phyloP scores from a whole-genome alignment of 306 rosid species.

The Prunus salicina region DNA sequence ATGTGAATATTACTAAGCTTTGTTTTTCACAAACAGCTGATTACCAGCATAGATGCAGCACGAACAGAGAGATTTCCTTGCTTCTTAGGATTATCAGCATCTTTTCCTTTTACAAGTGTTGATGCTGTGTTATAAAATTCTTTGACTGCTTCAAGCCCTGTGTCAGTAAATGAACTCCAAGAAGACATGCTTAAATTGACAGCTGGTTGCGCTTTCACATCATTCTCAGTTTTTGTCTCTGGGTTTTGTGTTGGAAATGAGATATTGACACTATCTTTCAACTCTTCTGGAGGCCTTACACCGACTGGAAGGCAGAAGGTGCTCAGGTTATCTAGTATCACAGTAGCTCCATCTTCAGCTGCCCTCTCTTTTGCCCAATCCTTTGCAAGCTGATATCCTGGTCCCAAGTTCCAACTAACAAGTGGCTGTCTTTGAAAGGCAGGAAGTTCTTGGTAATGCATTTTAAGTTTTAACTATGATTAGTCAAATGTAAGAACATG shows the following conservation, averaged over 20 bases:
- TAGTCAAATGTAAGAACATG: conserved; percentile 10
- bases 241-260: conserved; percentile 34
- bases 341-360: conserved; percentile 40
- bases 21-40: background rate
- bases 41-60: conserved; percentile 97
- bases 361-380: conserved; percentile 83
- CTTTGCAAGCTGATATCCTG: conserved; percentile 73
- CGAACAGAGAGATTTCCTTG: conserved; percentile 76
- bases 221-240: conserved; percentile 41
- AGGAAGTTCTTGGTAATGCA: conserved; percentile 42
- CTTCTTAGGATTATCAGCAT: conserved; percentile 52
- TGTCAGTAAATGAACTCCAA: conserved; percentile 51
- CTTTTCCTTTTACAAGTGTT: conserved; percentile 56
- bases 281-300: conserved; percentile 66
- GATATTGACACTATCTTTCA: conserved; percentile 40
- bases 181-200: conserved; percentile 33
- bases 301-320: conserved; percentile 89
- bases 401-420: conserved; percentile 70
- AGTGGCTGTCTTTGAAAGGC: conserved; percentile 73
- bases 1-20: background rate
- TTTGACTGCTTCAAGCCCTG: conserved; percentile 57
- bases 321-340: conserved; percentile 52
- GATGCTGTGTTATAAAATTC: conserved; percentile 60
- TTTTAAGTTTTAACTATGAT: conserved; percentile 8
- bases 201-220: conserved; percentile 28